Conservation (phyloP, 495 filamentous ascomycete species). For the Hypoxylon intermedium region DNA sequence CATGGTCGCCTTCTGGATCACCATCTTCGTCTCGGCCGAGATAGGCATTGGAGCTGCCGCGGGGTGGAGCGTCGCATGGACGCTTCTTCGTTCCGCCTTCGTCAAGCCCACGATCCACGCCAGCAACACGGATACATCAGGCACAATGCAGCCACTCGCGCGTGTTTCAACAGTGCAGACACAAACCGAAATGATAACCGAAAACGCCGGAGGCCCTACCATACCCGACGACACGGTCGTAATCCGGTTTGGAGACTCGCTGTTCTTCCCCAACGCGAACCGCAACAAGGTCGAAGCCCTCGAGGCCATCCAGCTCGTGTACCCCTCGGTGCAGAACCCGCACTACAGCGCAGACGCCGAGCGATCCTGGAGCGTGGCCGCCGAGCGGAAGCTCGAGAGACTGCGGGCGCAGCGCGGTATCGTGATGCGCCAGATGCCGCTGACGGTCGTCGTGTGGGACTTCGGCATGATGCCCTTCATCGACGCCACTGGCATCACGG, state of each 20-base stretch:
- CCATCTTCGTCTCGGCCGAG: conserved; percentile 58
- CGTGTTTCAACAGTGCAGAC: conserved; percentile 10
- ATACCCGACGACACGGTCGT: conserved; percentile 50
- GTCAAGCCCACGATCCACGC: conserved; percentile 36
- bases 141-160: conserved; percentile 19
- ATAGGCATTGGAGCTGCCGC: conserved; percentile 56
- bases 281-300: conserved; percentile 48
- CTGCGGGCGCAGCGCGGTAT: conserved; percentile 38
- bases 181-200: conserved; percentile 10
- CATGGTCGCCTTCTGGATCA: conserved; percentile 58
- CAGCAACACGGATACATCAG: conserved; percentile 8
- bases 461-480: conserved; percentile 42
- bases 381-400: conserved; percentile 41
- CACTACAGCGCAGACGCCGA: conserved; percentile 44
- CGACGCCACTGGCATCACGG: conserved; percentile 44
- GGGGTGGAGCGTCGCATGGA: conserved; percentile 55
- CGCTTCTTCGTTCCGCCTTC: conserved; percentile 54
- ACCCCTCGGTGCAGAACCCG: conserved; percentile 43
- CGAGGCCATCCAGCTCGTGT: conserved; percentile 52
- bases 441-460: conserved; percentile 42
- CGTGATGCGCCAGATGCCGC: conserved; percentile 36
- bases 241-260: conserved; percentile 50
- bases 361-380: conserved; percentile 56
- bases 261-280: conserved; percentile 60
- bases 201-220: conserved; percentile 26